These are phyloP conservation scores for Arachis hypogaea DNA, from an alignment of 306 rosid species.

Conservation along the genomic window DNA sequence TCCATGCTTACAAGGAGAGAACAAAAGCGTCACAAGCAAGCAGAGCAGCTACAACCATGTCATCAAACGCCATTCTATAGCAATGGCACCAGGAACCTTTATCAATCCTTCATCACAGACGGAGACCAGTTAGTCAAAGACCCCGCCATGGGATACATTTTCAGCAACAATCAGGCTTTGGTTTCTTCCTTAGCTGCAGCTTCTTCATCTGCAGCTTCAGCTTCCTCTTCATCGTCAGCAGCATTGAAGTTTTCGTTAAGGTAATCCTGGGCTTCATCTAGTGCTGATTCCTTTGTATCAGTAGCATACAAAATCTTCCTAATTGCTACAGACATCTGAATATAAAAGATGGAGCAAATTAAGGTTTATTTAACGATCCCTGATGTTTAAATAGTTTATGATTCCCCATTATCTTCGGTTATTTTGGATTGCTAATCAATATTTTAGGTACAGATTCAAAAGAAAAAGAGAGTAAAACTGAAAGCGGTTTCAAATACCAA, in stretches of 20 bases:
- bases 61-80: conserved; percentile 39
- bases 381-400: conserved; percentile 6
- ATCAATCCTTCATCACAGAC: conserved; percentile 25
- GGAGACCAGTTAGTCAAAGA: conserved; percentile 31
- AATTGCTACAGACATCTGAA: conserved; percentile 83
- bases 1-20: conserved; percentile 39
- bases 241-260: conserved; percentile 44
- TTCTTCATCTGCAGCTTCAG: conserved; percentile 46
- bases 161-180: conserved; percentile 41
- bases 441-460: not conserved
- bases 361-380: conserved; percentile 18
- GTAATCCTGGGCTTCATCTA: conserved; percentile 85
- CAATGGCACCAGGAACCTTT: conserved; percentile 39
- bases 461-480: not conserved
- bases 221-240: conserved; percentile 45
- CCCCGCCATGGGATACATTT: conserved; percentile 34
- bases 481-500: not conserved
- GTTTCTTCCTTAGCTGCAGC: conserved; percentile 20
- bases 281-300: conserved; percentile 85
- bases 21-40: conserved; percentile 24
- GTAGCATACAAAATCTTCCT: conserved; percentile 91
- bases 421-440: not conserved
- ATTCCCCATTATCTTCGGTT: not conserved
- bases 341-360: not conserved
- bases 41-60: conserved; percentile 33